Evolutionary conservation across 2,329 filamentous ascomycete species (phyloP).

Genomic region (Fusarium nurragi): DNA sequence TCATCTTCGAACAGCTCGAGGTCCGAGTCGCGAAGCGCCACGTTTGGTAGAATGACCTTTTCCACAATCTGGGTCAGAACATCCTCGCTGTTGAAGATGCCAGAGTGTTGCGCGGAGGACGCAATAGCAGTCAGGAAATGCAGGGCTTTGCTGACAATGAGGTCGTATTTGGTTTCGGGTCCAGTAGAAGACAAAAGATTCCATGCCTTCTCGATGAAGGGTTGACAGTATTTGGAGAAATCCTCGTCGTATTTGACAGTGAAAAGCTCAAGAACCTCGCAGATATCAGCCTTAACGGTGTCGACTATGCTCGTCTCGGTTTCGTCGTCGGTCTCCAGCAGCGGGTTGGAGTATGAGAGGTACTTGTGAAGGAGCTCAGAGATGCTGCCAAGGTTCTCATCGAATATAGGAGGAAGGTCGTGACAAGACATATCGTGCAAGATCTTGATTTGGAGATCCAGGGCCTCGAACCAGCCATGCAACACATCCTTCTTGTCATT

Average conservation of each 20-base stretch:
- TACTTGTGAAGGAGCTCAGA: slow-evolving; percentile 90
- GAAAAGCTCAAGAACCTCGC: slow-evolving; percentile 88
- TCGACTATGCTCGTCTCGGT: slow-evolving; percentile 85
- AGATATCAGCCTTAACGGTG: slow-evolving; percentile 91
- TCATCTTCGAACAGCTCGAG: slow-evolving; percentile 98
- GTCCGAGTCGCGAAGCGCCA: slow-evolving; percentile 90
- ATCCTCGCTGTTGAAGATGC: slow-evolving; percentile 83
- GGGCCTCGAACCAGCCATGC: slow-evolving; percentile 80
- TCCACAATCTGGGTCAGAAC: slow-evolving; percentile 89
- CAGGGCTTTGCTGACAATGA: slow-evolving; percentile 90
- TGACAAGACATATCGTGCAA: slow-evolving; percentile 98
- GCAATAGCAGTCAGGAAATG: slow-evolving; percentile 94
- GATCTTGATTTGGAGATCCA: slow-evolving; percentile 90
- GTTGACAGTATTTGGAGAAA: slow-evolving; percentile 80
- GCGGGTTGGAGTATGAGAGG: slow-evolving; percentile 85
- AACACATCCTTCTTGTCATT: slow-evolving; percentile 78
- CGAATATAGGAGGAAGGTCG: slow-evolving; percentile 92
- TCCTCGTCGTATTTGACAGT: slow-evolving; percentile 96
- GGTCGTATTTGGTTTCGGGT: slow-evolving; percentile 90
- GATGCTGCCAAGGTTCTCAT: slow-evolving; percentile 83
- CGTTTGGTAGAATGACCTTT: slow-evolving; percentile 94
- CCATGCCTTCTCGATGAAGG: slow-evolving; percentile 93
- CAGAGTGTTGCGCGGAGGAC: slow-evolving; percentile 78
- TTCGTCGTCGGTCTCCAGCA: slow-evolving; percentile 88
- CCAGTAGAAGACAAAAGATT: slow-evolving; percentile 87